phyloP scores from a whole-genome alignment of 305 asterid genomes.

The Fraxinus platypoda region DNA sequence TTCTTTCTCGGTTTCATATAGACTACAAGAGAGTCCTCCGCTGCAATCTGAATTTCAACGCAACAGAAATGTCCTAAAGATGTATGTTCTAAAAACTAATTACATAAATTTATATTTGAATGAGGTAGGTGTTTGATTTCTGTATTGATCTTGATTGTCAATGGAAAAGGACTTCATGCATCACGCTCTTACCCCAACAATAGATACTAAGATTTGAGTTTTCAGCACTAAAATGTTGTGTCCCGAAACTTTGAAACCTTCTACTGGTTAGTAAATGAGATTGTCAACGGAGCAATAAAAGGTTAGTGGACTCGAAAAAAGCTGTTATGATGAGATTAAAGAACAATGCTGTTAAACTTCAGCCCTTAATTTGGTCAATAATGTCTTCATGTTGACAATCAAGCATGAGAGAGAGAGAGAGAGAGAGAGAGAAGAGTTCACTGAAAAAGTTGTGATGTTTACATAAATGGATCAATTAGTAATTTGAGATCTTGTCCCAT shows the following conservation, averaged over 20 bases:
- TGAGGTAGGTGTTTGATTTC: conserved; percentile 6
- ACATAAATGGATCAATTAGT: not conserved
- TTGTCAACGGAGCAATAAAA: conserved; percentile 16
- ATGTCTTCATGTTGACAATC: conserved; percentile 29
- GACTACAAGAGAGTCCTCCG: conserved; percentile 25
- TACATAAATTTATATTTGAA: not conserved
- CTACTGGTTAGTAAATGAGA: conserved; percentile 21
- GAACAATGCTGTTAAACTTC: conserved; percentile 17
- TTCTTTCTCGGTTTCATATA: conserved; percentile 28
- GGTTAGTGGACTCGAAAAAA: conserved; percentile 24
- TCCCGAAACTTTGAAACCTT: conserved; percentile 16
- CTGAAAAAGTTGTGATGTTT: conserved; percentile 34
- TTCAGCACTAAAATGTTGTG: conserved; percentile 21
- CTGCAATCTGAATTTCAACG: conserved; percentile 19
- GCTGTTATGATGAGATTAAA: conserved; percentile 24
- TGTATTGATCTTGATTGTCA: not conserved
- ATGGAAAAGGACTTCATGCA: conserved; percentile 7
- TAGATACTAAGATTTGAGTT: not conserved
- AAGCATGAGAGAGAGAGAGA: not conserved
- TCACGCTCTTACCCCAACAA: not conserved
- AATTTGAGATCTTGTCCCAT: not conserved
- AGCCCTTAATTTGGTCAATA: conserved; percentile 36
- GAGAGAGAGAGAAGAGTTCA: conserved; percentile 4
- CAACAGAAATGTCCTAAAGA: not conserved
- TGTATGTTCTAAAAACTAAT: conserved; percentile 15